Evolutionary conservation across 2,329 filamentous ascomycete genomes (phyloP).

Genomic region (Cercospora janseana): DNA sequence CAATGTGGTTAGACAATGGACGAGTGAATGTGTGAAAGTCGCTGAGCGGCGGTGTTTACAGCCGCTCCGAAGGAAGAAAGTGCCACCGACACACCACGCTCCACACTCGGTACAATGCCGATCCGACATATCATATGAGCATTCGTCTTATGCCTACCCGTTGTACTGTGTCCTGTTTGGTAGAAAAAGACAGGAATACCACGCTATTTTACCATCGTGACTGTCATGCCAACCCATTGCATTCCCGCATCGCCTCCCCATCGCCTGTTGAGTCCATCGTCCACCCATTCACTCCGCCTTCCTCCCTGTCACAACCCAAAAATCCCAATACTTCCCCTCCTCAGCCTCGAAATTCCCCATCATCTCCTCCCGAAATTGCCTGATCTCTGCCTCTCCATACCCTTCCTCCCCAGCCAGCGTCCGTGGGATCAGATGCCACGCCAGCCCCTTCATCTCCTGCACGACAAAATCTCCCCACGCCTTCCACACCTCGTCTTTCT

Average conservation of each 20-base stretch:
- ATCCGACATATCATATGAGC: too few relatives aligned
- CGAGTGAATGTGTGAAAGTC: too few relatives aligned
- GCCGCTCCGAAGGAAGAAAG: background rate
- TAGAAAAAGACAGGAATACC: too few relatives aligned
- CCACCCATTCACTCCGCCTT: conserved; percentile 1
- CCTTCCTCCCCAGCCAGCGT: conserved; percentile 9
- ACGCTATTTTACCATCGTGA: too few relatives aligned
- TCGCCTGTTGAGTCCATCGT: background rate
- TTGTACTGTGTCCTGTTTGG: too few relatives aligned
- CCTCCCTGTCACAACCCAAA: conserved; percentile 17
- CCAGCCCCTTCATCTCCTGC: conserved; percentile 6
- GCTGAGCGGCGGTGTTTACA: background rate
- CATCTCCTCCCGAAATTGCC: conserved; percentile 14
- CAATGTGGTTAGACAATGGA: too few relatives aligned
- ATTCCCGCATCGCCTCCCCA: background rate
- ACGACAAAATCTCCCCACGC: conserved; percentile 20
- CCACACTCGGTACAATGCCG: too few relatives aligned
- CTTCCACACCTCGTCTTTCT: conserved; percentile 11
- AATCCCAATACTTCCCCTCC: conserved; percentile 19
- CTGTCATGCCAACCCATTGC: too few relatives aligned
- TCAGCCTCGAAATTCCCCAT: conserved; percentile 8
- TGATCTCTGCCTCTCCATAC: conserved; percentile 13
- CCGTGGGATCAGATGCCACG: conserved; percentile 17
- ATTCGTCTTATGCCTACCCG: too few relatives aligned
- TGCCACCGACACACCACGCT: background rate